phyloP scores from a whole-genome alignment of 805 yeast genomes.

The Starmerella vaccinii region DNA sequence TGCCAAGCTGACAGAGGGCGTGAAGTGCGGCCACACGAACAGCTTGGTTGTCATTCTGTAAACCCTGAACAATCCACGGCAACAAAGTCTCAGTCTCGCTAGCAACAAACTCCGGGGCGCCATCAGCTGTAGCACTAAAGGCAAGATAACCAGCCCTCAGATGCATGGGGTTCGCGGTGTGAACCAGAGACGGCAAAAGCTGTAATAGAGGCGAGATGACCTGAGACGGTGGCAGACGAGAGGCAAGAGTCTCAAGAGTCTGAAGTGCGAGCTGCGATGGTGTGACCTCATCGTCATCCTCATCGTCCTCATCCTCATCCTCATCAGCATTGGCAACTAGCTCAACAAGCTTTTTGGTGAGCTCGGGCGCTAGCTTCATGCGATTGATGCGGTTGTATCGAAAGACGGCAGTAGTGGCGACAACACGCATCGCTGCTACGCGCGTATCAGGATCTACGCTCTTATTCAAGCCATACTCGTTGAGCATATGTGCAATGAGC shows the following conservation, averaged over 20 bases:
- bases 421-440: conserved; percentile 71
- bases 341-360: conserved; percentile 61
- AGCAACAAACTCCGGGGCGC: conserved; percentile 87
- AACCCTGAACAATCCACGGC: conserved; percentile 62
- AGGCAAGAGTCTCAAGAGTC: conserved; percentile 64
- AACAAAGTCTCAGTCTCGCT: conserved; percentile 64
- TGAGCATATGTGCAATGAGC: conserved; percentile 58
- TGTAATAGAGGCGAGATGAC: conserved; percentile 69
- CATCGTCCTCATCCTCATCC: conserved; percentile 75
- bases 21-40: conserved; percentile 83
- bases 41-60: conserved; percentile 60
- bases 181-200: conserved; percentile 32
- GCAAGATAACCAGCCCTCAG: conserved; percentile 81
- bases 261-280: conserved; percentile 72
- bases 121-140: conserved; percentile 72
- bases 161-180: conserved; percentile 58
- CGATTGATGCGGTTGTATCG: conserved; percentile 71
- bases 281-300: conserved; percentile 82
- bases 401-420: conserved; percentile 65
- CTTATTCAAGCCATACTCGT: conserved; percentile 57
- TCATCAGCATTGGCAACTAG: conserved; percentile 69
- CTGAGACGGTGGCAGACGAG: conserved; percentile 86
- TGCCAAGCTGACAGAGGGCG: conserved; percentile 65
- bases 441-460: conserved; percentile 68
- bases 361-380: conserved; percentile 72